These are phyloP conservation scores for Kodamaea fukazawae DNA, from an alignment of 805 yeast species.

Conservation along the genomic window DNA sequence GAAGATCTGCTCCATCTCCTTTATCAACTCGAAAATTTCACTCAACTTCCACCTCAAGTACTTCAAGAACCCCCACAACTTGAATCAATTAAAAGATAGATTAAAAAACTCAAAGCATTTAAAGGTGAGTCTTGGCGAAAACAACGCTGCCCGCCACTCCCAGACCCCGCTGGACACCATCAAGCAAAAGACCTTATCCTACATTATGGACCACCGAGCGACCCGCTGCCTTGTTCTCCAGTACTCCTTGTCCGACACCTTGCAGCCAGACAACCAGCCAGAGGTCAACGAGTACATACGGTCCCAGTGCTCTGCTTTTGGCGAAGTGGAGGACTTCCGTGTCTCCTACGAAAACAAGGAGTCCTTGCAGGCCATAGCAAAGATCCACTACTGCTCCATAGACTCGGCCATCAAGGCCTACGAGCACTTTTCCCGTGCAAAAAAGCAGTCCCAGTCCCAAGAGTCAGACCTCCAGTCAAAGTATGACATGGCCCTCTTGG, in stretches of 20 bases:
- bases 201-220: conserved; percentile 38
- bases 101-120: conserved; percentile 27
- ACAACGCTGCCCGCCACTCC: conserved; percentile 7
- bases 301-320: conserved; percentile 36
- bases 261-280: background rate
- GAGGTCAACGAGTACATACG: conserved; percentile 15
- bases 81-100: conserved; percentile 21
- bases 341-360: conserved; percentile 3
- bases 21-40: conserved; percentile 33
- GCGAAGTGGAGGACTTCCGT: conserved; percentile 38
- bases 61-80: conserved; percentile 23
- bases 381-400: conserved; percentile 44
- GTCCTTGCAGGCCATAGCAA: conserved; percentile 11
- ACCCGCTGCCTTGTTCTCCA: conserved; percentile 31
- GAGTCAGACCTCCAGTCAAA: background rate
- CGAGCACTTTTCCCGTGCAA: conserved; percentile 23
- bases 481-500: background rate
- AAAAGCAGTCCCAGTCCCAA: background rate
- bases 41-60: conserved; percentile 33
- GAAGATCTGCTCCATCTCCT: conserved; percentile 36
- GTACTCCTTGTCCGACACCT: conserved; percentile 9
- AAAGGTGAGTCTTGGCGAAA: conserved; percentile 29
- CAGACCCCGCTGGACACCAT: conserved; percentile 28
- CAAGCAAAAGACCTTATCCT: conserved; percentile 40
- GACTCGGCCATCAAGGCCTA: conserved; percentile 45